These are phyloP conservation scores for Dissophora ornata DNA, from an alignment of 192 early-diverging fungal species.

Conservation along the genomic window DNA sequence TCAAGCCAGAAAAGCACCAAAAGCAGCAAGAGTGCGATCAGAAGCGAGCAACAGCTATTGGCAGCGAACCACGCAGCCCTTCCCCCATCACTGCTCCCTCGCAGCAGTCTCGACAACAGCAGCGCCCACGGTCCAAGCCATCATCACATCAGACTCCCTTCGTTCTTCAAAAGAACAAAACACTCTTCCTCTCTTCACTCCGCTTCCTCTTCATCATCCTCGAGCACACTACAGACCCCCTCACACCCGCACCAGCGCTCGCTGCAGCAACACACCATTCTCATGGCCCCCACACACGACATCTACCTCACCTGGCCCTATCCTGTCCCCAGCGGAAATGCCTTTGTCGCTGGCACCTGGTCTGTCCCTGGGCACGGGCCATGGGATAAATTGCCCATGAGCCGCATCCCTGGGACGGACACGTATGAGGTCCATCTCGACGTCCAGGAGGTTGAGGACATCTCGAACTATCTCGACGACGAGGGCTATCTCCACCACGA, in stretches of 20 bases:
- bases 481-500: slow-evolving; percentile 44
- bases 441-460: slow-evolving; percentile 44
- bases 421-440: slow-evolving; percentile 31
- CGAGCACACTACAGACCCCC: slow-evolving; percentile 8
- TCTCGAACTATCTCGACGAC: slow-evolving; percentile 40
- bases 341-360: slow-evolving; percentile 47
- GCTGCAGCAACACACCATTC: slow-evolving; percentile 33
- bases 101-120: slow-evolving; percentile 9
- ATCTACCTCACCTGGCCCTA: slow-evolving; percentile 47
- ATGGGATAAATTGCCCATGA: slow-evolving; percentile 50
- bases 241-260: not conserved
- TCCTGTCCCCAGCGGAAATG: slow-evolving; percentile 38
- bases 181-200: slow-evolving; percentile 5
- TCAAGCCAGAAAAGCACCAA: too few relatives aligned
- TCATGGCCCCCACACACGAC: slow-evolving; percentile 43
- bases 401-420: slow-evolving; percentile 23
- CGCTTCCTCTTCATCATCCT: slow-evolving; percentile 6
- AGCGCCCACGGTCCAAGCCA: slow-evolving; percentile 16
- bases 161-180: slow-evolving; percentile 16
- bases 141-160: slow-evolving; percentile 26
- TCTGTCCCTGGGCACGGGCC: slow-evolving; percentile 49
- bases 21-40: too few relatives aligned
- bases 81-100: not conserved
- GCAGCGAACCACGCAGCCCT: not conserved
- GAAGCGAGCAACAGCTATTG: slow-evolving; percentile 1